Base-by-base conservation (phyloP, 2,329 filamentous ascomycete species). In the Sporothrix pseudoabietina region DNA sequence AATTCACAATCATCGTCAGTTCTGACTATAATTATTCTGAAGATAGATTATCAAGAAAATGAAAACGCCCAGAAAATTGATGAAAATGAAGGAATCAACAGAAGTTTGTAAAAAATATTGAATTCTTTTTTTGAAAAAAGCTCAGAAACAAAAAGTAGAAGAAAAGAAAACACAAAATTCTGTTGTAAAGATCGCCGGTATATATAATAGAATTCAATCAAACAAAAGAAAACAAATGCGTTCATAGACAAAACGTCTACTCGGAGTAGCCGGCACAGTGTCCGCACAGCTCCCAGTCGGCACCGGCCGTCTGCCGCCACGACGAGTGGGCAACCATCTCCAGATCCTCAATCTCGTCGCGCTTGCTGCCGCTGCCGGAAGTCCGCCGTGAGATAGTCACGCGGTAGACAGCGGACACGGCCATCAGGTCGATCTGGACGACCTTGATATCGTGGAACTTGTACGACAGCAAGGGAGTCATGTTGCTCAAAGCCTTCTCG, bases 381-480 rank as follows among this genome's bases (percentile, higher is more conserved):
- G 12, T 22, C 8, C 72, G 72, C 41, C 72, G 72, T 74, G 80
- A 77, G 70, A 79, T 76, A 10, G 76, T 77, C 61, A 77, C 76
- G 71, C 79, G 78, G 74, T 82, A 82, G 59, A 81, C 78, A 72
- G 80, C 72, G 10, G 79, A 76, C 10, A 82, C 80, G 3, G 80
- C 80, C 81, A 82, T 82, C 35, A 82, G 75, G 59, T 79, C 81
- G 26, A 81, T 79, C 79, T 82, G 80, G 52, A 81, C 80, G n/a
- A 81, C 80, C 26, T 80, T 76, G 68, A 79, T 78, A 3, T 78
- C 78, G 66, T 79, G 79, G 74, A 82, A 80, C 72, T 78, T 74
- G 75, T 79, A 82, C 30, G 78, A 78, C 8, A 78, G 76, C 74
- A 77, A 78, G 9, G 76, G 77, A 73, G 78, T 77, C 72, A 76